Evolutionary conservation across 352 stramenopile genomes (phyloP), one percentile per base, ranked within the genome.

Genomic region (Phytophthora hibernalis): DNA sequence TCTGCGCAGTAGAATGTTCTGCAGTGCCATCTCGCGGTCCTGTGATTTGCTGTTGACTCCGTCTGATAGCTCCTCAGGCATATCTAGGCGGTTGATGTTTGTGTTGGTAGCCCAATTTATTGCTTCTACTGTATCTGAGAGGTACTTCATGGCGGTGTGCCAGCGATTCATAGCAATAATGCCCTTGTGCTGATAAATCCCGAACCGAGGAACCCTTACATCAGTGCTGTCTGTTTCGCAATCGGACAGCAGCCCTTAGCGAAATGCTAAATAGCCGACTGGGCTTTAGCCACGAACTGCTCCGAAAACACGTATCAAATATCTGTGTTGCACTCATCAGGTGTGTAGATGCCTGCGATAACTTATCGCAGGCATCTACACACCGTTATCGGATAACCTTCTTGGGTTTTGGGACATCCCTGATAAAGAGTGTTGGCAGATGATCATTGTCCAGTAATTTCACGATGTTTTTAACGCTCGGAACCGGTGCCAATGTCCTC

Each of bases 291-390:
- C 40, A 61, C 54, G n/a, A 61, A 61, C 15, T 20, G 2, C 26
- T 45, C 8, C 4, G 42, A 42, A 16, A 61, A 61, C 4, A 61
- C 40, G 20, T 37, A 61, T 24, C 54, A 28, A 18, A 61, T 42
- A 18, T 61, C 30, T 1, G 16, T 5, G 11, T 35, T n/a, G 30
- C 26, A 51, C 18, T 53, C 54, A 5, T 52, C 26, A 0, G 47
- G 5, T 1, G 47, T 54, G 28, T 45, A 35, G 35, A 52, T 61
- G 2, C 24, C 40, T 16, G 54, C 54, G 22, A n/a, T n/a, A n/a
- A n/a, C n/a, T n/a, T n/a, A n/a, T n/a, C n/a, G n/a, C n/a, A n/a
- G n/a, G n/a, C n/a, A n/a, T n/a, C n/a, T n/a, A n/a, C n/a, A n/a
- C n/a, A n/a, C n/a, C n/a, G n/a, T n/a, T n/a, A n/a, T n/a, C n/a